phyloP scores from a whole-genome alignment of 768 basidiomycete species.

The Lentinula detonsa region DNA sequence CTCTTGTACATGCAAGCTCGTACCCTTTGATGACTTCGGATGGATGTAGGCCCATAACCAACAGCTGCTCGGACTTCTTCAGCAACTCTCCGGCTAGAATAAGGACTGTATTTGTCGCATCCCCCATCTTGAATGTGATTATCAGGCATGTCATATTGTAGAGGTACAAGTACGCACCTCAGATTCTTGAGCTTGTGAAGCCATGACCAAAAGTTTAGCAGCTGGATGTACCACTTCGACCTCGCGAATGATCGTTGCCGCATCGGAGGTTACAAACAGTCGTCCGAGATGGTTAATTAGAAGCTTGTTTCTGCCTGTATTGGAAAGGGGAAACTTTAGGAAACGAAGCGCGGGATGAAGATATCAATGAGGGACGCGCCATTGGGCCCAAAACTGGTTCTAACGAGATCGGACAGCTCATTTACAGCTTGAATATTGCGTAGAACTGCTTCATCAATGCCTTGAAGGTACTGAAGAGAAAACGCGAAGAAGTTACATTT shows the following conservation, averaged over 20 bases:
- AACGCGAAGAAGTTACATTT: background rate
- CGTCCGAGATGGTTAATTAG: conserved; percentile 95
- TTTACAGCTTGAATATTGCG: conserved; percentile 95
- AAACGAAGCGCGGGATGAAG: background rate
- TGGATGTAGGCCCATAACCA: conserved; percentile 96
- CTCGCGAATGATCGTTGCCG: conserved; percentile 96
- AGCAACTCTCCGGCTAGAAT: conserved; percentile 94
- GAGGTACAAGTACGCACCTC: conserved; percentile 52
- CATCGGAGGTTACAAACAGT: conserved; percentile 97
- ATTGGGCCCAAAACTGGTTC: conserved; percentile 95
- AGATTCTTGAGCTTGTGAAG: conserved; percentile 90
- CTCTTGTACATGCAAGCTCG: conserved; percentile 83
- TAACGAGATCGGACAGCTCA: conserved; percentile 90
- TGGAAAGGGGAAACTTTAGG: background rate
- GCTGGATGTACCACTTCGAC: conserved; percentile 98
- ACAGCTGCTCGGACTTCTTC: conserved; percentile 86
- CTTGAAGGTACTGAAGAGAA: conserved; percentile 59
- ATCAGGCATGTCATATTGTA: background rate
- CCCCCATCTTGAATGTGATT: conserved; percentile 70
- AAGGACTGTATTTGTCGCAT: conserved; percentile 92
- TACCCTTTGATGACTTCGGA: conserved; percentile 95
- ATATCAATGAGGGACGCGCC: conserved; percentile 44
- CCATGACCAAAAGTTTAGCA: conserved; percentile 98
- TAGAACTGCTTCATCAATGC: conserved; percentile 95
- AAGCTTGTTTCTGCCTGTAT: conserved; percentile 88